A percentile compares a stretch with the other conserved stretches of the same genome.
Conservation (phyloP, 164 flowering plant species). For the Paratinospora sagittata region DNA sequence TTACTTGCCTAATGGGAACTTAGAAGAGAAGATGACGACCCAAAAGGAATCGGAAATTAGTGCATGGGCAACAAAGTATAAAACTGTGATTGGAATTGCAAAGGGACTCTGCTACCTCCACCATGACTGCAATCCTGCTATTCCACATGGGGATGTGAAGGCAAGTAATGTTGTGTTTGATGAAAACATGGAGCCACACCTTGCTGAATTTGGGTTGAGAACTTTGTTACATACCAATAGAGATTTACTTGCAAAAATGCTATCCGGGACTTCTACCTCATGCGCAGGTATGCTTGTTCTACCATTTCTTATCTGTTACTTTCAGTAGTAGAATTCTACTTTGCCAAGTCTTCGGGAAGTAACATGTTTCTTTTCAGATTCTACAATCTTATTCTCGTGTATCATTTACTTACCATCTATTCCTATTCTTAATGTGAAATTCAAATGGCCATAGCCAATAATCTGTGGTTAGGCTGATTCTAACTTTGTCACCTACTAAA, state of each 20-base stretch:
- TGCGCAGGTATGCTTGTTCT: slow-evolving; percentile 37
- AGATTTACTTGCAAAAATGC: slow-evolving; percentile 28
- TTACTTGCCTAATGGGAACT: slow-evolving; percentile 66
- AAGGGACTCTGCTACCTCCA: slow-evolving; percentile 82
- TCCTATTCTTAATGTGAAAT: too few species aligned
- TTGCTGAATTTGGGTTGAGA: slow-evolving; percentile 67
- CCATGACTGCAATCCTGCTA: slow-evolving; percentile 77
- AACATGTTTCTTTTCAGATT: too few species aligned
- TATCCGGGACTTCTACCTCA: slow-evolving; percentile 14
- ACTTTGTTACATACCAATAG: slow-evolving; percentile 31
- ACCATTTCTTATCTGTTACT: slow-evolving; percentile 6
- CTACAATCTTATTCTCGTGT: too few species aligned
- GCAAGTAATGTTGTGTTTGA: slow-evolving; percentile 63
- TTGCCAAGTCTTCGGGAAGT: neutral
- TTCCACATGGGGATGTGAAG: slow-evolving; percentile 88
- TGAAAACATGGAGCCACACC: slow-evolving; percentile 78
- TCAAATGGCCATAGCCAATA: neutral
- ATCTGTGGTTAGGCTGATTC: neutral
- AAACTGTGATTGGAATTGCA: slow-evolving; percentile 54
- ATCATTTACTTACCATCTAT: too few species aligned
- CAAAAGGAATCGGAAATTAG: slow-evolving; percentile 30
- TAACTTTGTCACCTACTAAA: neutral
- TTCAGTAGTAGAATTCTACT: neutral
- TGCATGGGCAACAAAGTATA: slow-evolving; percentile 54
- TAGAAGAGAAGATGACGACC: slow-evolving; percentile 49